Conservation (phyloP, 2,329 filamentous ascomycete genomes). For the Trichoderma afroharzianum region DNA sequence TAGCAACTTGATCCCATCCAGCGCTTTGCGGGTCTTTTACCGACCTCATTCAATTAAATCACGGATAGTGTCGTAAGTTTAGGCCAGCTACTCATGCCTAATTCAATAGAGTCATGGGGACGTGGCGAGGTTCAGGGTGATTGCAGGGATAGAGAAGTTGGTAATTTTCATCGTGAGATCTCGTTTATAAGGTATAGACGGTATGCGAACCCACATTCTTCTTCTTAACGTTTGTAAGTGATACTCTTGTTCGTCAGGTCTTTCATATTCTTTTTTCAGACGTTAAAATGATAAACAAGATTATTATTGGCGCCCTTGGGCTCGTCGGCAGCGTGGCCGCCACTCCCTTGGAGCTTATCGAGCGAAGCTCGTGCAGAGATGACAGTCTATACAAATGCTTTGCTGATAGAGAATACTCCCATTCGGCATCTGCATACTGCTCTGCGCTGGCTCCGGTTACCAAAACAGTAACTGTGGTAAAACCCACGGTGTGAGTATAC, state of each 20-base stretch:
- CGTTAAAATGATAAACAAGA: neutral
- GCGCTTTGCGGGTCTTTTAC: neutral
- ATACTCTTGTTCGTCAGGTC: neutral
- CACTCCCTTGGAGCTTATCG: conserved; percentile 14
- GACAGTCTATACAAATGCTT: conserved; percentile 26
- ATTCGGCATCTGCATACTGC: conserved; percentile 23
- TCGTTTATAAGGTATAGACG: neutral
- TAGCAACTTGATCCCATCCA: neutral
- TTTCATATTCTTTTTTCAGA: neutral
- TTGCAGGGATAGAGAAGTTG: neutral
- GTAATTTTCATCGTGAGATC: neutral
- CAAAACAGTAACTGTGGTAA: conserved; percentile 19
- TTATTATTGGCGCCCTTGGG: conserved; percentile 11
- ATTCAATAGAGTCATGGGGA: neutral
- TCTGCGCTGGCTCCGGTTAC: conserved; percentile 21
- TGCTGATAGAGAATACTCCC: conserved; percentile 22
- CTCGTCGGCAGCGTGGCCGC: conserved; percentile 1
- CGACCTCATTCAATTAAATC: neutral
- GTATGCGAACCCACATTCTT: neutral
- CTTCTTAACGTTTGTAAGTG: neutral
- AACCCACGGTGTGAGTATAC: conserved; percentile 17
- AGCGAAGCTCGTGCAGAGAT: conserved; percentile 21
- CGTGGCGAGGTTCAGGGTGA: neutral
- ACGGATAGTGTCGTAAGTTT: neutral
- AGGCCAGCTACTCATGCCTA: neutral